Evolutionary conservation across 2,329 filamentous ascomycete species (phyloP), one percentile per base, ranked within the genome.

Genomic region (Cordyceps javanica): DNA sequence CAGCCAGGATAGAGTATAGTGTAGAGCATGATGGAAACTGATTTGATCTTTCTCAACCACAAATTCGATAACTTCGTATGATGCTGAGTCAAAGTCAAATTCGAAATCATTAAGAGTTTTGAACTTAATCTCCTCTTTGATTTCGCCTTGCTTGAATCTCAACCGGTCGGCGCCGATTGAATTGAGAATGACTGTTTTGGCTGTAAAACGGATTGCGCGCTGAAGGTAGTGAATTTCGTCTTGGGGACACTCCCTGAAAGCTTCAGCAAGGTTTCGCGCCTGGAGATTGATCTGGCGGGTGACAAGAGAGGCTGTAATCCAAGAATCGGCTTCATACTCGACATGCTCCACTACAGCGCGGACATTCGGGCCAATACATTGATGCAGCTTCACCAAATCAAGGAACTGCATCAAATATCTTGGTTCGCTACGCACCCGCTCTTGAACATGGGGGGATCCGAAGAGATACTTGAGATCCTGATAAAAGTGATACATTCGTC

Each of bases 401-500:
- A 99, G 77, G 72, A 97, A 99, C 67, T 99, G 95, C 70, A 95
- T 79, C 57, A 97, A 80, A 67, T 99, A 99, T 59, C 91, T 84
- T 55, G 88, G 85, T 70, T 97, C 91, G 3, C 80, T 86, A 39
- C 94, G 85, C 61, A 97, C 82, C 55, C 88, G 85, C 64, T 91
- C 85, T 69, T 96, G 91, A 2, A 97, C 91, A 69, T 95, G 90
- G 30, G 90, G 85, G 0, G 92, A 95, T 42, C 88, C 85, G 61
- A 97, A 90, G 0, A 99, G 83, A 72, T 94, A 96, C 65, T 91
- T 91, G 63, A 97, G 79, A 69, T 99, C 94, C 59, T 92, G 82
- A 74, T 97, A 99, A 76, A 99, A 99, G 71, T 97, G 94, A 67
- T 97, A 97, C 80, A 99, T 91, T 34, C 94, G 85, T 49, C 94